Conservation (phyloP, 129 eudicot species). For the Tanacetum coccineum region DNA sequence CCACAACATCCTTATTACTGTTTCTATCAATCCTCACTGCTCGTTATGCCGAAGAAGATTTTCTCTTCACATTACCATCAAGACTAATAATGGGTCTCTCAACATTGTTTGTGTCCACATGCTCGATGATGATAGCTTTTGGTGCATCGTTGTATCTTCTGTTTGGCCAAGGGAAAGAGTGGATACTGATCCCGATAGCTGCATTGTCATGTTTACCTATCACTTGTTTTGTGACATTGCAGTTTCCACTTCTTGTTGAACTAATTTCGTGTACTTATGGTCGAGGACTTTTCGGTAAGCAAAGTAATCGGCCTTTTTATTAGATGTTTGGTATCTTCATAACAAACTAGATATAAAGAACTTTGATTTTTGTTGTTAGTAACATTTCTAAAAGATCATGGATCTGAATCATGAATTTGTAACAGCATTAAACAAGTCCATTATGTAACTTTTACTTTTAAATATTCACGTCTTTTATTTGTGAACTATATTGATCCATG, state of each 20-base stretch:
- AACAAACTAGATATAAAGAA: neutral
- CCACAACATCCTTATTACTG: slow-evolving; percentile 39
- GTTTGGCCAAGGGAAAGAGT: slow-evolving; percentile 35
- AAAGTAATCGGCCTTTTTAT: slow-evolving; percentile 35
- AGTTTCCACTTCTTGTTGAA: slow-evolving; percentile 41
- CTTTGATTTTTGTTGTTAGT: neutral
- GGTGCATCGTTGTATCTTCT: slow-evolving; percentile 34
- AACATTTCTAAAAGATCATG: neutral
- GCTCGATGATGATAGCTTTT: slow-evolving; percentile 39
- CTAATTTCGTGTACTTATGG: slow-evolving; percentile 35
- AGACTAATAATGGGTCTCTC: slow-evolving; percentile 36
- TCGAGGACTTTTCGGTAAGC: slow-evolving; percentile 34
- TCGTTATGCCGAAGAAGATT: slow-evolving; percentile 42
- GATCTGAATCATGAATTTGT: neutral
- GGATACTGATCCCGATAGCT: slow-evolving; percentile 32
- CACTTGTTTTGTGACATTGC: slow-evolving; percentile 34
- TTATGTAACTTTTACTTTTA: neutral
- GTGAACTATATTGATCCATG: too few species aligned
- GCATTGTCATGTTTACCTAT: slow-evolving; percentile 32
- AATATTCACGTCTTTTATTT: too few species aligned
- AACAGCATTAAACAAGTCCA: too few species aligned
- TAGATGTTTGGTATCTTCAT: neutral
- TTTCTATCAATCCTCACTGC: slow-evolving; percentile 42
- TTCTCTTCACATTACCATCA: slow-evolving; percentile 33
- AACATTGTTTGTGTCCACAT: slow-evolving; percentile 36